Evolutionary conservation across 352 stramenopile genomes (phyloP), one percentile per base, ranked within the genome.

Genomic region (Hyaloperonospora arabidopsidis): DNA sequence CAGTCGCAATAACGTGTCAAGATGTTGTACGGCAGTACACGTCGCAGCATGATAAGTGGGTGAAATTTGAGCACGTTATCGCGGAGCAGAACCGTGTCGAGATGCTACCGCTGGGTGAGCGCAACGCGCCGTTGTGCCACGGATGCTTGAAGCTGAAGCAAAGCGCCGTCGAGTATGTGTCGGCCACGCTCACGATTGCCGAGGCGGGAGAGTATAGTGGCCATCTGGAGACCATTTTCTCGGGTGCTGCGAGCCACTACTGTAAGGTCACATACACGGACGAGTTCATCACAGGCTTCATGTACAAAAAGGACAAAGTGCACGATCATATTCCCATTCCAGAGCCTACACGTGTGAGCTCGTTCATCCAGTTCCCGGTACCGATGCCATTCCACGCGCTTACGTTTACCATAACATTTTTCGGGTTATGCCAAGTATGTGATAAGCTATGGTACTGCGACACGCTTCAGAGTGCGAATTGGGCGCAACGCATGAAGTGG

Each of bases 241-340:
- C 80, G 1, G 79, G 79, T 5, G 70, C 74, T 19, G 79, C 84
- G 14, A 90, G 72, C 23, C 78, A 90, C 52, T 82, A 89, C 47
- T 92, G 84, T 62, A 91, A 88, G 51, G 76, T 93, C 21, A 90
- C 87, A 45, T 81, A 80, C 25, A 89, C 74, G 11, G 84, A 90
- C 48, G 84, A 93, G 54, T 90, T 86, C 38, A 86, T 92, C 54
- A 89, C 80, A 49, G 84, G 84, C 14, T 93, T 93, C 53, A 67
- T 93, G 67, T 93, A 89, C 81, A 93, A 93, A 64, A 93, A 93
- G 56, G 84, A 93, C 68, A 93, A 93, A 55, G 91, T 93, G 38
- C 84, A 93, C 60, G 84, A 93, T 41, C 84, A 93, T 57, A 89
- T 93, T 50, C 84, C 84, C 40, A 89, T 93, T 48, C 84, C 84